Conservation (phyloP, 1,284 basidiomycete species). For the Heliocybe sulcata region DNA sequence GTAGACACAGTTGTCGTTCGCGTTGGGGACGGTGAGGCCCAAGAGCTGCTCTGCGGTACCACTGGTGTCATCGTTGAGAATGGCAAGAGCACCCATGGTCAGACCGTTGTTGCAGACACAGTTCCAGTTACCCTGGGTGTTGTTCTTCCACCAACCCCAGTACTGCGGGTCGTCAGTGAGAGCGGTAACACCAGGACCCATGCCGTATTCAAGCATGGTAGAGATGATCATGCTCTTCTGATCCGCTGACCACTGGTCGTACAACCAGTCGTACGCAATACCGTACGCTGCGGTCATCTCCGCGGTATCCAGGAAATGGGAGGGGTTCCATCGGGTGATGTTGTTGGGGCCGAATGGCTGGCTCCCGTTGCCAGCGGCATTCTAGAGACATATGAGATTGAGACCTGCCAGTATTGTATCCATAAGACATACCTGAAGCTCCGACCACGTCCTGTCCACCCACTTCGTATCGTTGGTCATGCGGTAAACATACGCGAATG, state of each 20-base stretch:
- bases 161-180: constrained; percentile 34
- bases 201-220: constrained; percentile 78
- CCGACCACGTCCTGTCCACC: constrained; percentile 80
- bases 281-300: constrained; percentile 86
- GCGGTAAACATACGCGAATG: constrained; percentile 87
- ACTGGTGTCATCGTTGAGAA: constrained; percentile 80
- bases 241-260: constrained; percentile 74
- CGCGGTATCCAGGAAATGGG: constrained; percentile 91
- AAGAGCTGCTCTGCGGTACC: constrained; percentile 69
- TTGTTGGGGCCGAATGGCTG: constrained; percentile 53
- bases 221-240: constrained; percentile 69
- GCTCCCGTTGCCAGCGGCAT: constrained; percentile 61
- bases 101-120: constrained; percentile 94
- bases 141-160: constrained; percentile 54
- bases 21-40: constrained; percentile 64
- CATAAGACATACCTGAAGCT: constrained; percentile 55
- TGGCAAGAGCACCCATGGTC: constrained; percentile 85
- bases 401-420: not conserved
- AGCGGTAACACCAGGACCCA: constrained; percentile 53
- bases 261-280: constrained; percentile 95
- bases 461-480: constrained; percentile 88
- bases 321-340: constrained; percentile 71
- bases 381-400: constrained; percentile 29
- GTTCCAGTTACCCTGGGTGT: constrained; percentile 88
- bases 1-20: constrained; percentile 72